phyloP scores from a whole-genome alignment of 2,329 filamentous ascomycete species.

The Tolypocladium tropicale region DNA sequence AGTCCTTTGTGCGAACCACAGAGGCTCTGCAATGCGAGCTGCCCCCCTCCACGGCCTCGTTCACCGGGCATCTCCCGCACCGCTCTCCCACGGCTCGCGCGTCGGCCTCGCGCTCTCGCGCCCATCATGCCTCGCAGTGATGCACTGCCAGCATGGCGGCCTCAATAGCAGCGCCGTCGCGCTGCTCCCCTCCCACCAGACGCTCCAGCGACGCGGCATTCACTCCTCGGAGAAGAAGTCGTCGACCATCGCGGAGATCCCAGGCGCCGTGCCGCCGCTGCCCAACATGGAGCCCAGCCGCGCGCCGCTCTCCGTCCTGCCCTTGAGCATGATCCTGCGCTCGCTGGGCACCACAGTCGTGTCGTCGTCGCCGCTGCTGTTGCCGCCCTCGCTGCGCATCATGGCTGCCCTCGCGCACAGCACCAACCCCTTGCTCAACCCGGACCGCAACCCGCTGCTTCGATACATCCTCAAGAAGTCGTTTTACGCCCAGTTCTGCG shows the following conservation, averaged over 20 bases:
- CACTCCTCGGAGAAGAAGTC: slow-evolving; percentile 27
- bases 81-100: background rate
- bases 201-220: slow-evolving; percentile 15
- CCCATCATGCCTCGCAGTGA: slow-evolving; percentile 7
- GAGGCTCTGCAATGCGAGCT: slow-evolving; percentile 12
- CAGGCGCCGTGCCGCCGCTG: slow-evolving; percentile 17
- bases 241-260: slow-evolving; percentile 21
- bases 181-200: background rate
- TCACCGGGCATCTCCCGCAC: slow-evolving; percentile 6
- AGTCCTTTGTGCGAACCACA: slow-evolving; percentile 3
- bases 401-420: slow-evolving; percentile 63
- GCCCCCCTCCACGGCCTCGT: slow-evolving; percentile 11
- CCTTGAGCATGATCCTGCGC: slow-evolving; percentile 55
- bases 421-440: slow-evolving; percentile 54
- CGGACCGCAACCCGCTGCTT: slow-evolving; percentile 65
- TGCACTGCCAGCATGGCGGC: slow-evolving; percentile 3
- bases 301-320: slow-evolving; percentile 54
- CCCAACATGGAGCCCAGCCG: slow-evolving; percentile 15
- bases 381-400: slow-evolving; percentile 57
- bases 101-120: background rate
- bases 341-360: slow-evolving; percentile 59
- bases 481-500: slow-evolving; percentile 88
- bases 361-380: slow-evolving; percentile 59
- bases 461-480: slow-evolving; percentile 65
- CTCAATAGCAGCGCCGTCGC: background rate